Evolutionary conservation across 495 filamentous ascomycete genomes (phyloP), one percentile per base, ranked within the genome.

Genomic region (Penicillium riverlandense): DNA sequence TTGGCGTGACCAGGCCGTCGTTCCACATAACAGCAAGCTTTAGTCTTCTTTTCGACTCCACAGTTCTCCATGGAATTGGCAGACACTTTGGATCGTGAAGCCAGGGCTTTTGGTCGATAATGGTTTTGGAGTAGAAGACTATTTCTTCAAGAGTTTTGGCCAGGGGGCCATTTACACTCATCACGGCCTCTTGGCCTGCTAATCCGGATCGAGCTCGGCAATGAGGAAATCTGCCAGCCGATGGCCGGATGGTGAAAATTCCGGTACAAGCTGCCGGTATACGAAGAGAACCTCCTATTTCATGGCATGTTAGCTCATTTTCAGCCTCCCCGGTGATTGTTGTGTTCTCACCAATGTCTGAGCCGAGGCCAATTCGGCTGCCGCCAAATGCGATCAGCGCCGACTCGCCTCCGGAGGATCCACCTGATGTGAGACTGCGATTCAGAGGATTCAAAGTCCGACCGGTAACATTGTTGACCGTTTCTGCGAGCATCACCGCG

Each of bases 1-100:
- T 81, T 0, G 81, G 82, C 28, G 61, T 70, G 16, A 86, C 80
- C 22, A 83, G 59, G 0, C 70, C 75, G 48, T 88, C 83, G 47
- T 79, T 49, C 71, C 72, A 77, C 2, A 85, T 47, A 2, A 88
- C 69, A 4, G 66, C 84, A 10, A 88, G 53, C 49, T 76, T 80
- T 28, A 85, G 55, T 30, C 15, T 43, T 10, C 40, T 36, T 30
- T 49, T 34, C 45, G 46, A 13, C 76, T 43, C 1, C 39, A 40
- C 33, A 30, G 37, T 36, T 42, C 52, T 40, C 47, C 51, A 54
- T 2, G 47, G 46, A 11, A 57, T 47, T 11, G 50, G 50, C 6
- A 47, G n/a, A 8, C 44, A 41, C 14, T 40, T 42, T 8, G 53
- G 49, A 29, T 82, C 76, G 4, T 43, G 59, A 10, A 69, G 41